Percentiles rank a stretch among this genome's conserved stretches.
These are phyloP conservation scores for Pseudogymnoascus sp. DNA, from an alignment of 2,329 filamentous ascomycete species.

Conservation along the genomic window DNA sequence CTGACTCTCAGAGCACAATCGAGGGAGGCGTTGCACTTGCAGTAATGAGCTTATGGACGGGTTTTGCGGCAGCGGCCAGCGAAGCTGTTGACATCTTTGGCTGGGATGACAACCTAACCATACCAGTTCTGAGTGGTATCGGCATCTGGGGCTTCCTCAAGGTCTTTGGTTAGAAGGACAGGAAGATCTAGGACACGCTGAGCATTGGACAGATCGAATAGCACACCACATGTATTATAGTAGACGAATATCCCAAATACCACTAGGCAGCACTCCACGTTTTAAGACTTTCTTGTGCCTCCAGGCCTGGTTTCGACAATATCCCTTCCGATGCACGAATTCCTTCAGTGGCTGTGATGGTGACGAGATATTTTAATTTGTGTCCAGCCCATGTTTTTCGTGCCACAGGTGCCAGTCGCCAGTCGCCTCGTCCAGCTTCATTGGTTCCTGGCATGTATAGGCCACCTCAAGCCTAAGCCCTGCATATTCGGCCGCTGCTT, in stretches of 20 bases:
- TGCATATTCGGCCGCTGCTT: neutral
- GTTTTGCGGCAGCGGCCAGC: constrained; percentile 79
- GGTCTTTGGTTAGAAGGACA: constrained; percentile 54
- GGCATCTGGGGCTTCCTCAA: constrained; percentile 90
- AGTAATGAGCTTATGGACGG: constrained; percentile 77
- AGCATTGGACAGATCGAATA: neutral
- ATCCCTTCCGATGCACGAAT: constrained; percentile 5
- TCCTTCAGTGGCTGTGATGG: neutral
- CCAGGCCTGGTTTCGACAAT: neutral
- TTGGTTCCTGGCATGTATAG: constrained; percentile 7
- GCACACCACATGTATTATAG: constrained; percentile 9
- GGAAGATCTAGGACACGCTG: neutral
- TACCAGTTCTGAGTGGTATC: constrained; percentile 80
- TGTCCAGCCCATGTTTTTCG: constrained; percentile 7
- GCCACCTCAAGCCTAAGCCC: neutral
- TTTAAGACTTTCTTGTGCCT: constrained; percentile 4
- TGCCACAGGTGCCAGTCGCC: neutral
- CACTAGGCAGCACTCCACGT: constrained; percentile 3
- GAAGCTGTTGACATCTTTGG: constrained; percentile 88
- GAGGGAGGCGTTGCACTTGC: constrained; percentile 66
- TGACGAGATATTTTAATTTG: constrained; percentile 3
- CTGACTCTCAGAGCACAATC: constrained; percentile 51
- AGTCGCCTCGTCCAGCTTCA: constrained; percentile 4
- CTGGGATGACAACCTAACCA: constrained; percentile 96
- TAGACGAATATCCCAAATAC: constrained; percentile 1